Evolutionary conservation across 2,329 filamentous ascomycete species (phyloP).

Genomic region (Exophiala bonariae): DNA sequence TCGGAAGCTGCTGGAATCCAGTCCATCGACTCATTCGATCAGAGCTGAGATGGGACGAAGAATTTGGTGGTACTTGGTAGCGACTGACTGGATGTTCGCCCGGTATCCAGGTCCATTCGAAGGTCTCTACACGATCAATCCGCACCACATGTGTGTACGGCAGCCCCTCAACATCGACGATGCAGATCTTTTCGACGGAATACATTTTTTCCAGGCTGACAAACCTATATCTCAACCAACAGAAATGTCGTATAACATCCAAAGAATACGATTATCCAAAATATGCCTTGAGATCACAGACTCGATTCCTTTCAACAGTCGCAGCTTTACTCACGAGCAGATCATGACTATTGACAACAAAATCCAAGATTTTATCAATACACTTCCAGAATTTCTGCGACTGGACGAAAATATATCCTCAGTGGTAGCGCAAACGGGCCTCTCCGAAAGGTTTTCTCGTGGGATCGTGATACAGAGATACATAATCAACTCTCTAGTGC

Average conservation of each 20-base stretch:
- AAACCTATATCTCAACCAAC: constrained; percentile 33
- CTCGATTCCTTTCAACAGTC: constrained; percentile 29
- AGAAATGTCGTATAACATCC: constrained; percentile 40
- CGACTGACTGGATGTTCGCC: constrained; percentile 38
- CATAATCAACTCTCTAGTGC: constrained; percentile 35
- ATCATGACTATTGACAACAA: constrained; percentile 37
- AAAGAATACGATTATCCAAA: constrained; percentile 36
- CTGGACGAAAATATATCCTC: constrained; percentile 19
- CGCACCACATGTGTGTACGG: constrained; percentile 39
- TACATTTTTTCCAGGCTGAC: constrained; percentile 13
- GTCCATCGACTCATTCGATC: constrained; percentile 30
- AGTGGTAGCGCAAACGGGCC: constrained; percentile 11
- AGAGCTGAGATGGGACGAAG: constrained; percentile 33
- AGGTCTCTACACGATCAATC: constrained; percentile 39
- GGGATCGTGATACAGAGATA: constrained; percentile 35
- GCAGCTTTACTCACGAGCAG: constrained; percentile 31
- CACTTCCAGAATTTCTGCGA: constrained; percentile 37
- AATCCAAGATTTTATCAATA: constrained; percentile 32
- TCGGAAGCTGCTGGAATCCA: too few species aligned
- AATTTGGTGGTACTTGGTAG: constrained; percentile 29
- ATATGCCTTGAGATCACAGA: constrained; percentile 41
- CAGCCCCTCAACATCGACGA: constrained; percentile 40
- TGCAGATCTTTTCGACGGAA: constrained; percentile 34
- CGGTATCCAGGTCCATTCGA: constrained; percentile 36
- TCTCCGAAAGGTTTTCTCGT: constrained; percentile 6